Evolutionary conservation across 768 basidiomycete species (phyloP).

Genomic region (Psilocybe cyanescens): DNA sequence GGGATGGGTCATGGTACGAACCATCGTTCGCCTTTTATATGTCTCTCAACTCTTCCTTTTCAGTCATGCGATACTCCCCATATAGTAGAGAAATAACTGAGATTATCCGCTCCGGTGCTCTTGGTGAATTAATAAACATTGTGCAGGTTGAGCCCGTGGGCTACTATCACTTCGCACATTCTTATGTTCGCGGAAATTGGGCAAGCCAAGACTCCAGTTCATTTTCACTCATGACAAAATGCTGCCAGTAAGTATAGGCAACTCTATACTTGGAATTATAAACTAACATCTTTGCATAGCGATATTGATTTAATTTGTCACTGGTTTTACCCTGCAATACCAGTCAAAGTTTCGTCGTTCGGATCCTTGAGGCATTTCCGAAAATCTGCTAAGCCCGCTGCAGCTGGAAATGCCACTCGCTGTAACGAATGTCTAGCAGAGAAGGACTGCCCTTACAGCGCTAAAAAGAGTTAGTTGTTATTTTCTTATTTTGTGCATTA

Average conservation of each 20-base stretch:
- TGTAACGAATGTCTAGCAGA: conserved; percentile 81
- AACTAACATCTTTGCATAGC: conserved; percentile 38
- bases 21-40: background rate
- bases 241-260: conserved; percentile 71
- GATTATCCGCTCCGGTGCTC: conserved; percentile 66
- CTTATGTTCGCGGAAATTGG: conserved; percentile 88
- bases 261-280: background rate
- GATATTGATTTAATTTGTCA: conserved; percentile 86
- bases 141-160: conserved; percentile 89
- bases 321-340: conserved; percentile 70
- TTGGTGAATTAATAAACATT: conserved; percentile 82
- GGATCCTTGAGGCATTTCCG: conserved; percentile 86
- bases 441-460: conserved; percentile 80
- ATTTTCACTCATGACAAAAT: conserved; percentile 88
- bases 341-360: conserved; percentile 79
- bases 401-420: conserved; percentile 68
- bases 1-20: conserved; percentile 83
- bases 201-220: conserved; percentile 65
- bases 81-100: conserved; percentile 74
- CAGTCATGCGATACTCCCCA: conserved; percentile 88
- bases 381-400: conserved; percentile 68
- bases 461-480: conserved; percentile 69
- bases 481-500: background rate
- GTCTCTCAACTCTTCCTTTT: background rate
- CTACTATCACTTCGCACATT: conserved; percentile 89